Base-by-base conservation (phyloP, 495 filamentous ascomycete genomes). In the Xylaria curta region DNA sequence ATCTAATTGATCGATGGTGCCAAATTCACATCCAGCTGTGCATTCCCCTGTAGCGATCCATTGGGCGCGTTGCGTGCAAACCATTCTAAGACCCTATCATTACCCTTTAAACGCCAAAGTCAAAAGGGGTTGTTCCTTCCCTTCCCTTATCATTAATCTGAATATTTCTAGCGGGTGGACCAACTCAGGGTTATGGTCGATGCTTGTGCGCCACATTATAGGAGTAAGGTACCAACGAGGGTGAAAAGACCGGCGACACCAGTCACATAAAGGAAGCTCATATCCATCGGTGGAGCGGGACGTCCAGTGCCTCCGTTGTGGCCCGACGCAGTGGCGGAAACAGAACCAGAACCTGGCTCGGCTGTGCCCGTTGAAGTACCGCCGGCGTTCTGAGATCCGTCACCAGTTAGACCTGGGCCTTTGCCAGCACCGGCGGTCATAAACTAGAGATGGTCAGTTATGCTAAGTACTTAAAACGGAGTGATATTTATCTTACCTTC, bases 341-440 rank as follows among this genome's bases (percentile, higher is more conserved):
- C 82, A 9, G 81, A 74, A 61, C 89, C 91, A 61, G 90, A 90
- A 68, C 89, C 91, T 21, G 90, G 81, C n/a, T 85, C 78, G 54
- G 90, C 91, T 69, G 89, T 90, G 42, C 86, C 84, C 19, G 86
- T 88, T 74, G 89, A 91, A 71, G 81, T 79, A 44, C 79, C 80
- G 59, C 89, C 91, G 3, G 90, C 86, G 68, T 90, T 87, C 84
- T 94, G 92, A 67, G 90, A 93, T 47, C 94, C 94, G 42, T 82
- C 70, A 13, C 94, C 94, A 7, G 79, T 80, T 59, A 97, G 91
- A 70, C 94, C 94, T 0, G 86, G 85, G 3, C 91, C 92, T 28
- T 81, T 83, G 61, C 94, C 93, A 64, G 94, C 93, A 76, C 93
- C 93, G 6, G 88, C 78, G 58, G 80, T 89, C 87, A 97, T 89